Evolutionary conservation across 2,329 filamentous ascomycete species (phyloP), one percentile per base, ranked within the genome.

Genomic region (Dothidotthia symphoricarpi): DNA sequence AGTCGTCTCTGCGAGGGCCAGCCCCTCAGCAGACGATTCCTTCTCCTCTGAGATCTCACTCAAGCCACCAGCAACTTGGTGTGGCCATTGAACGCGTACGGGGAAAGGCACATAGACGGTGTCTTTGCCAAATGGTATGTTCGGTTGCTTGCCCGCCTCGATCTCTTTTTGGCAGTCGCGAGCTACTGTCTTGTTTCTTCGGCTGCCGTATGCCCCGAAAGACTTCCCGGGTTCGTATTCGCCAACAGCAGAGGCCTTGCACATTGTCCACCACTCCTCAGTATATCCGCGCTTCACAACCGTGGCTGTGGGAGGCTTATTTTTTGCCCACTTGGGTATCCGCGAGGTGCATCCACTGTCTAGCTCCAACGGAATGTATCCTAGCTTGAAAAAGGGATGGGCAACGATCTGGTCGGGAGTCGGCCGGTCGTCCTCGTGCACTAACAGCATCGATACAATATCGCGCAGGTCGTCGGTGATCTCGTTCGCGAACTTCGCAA

Each of bases 391-490:
- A 66, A 91, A 93, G 5, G 81, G 74, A 59, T 93, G 87, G 50
- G 86, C 80, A 27, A 91, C 83, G 55, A 93, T 90, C 31, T 75
- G 74, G 58, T 93, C 88, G 1, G 87, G 85, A 34, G 82, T 81
- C 2, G 86, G 87, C 45, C 87, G 78, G 54, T 79, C 73, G 55
- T 89, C 82, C 34, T 88, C 85, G 41, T 88, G 82, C 48, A 87
- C 79, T 16, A 93, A 75, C 69, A 93, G 80, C 16, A 77, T 80
- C 14, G 85, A 83, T 13, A 93, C 88, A 16, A 91, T 74, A 51
- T 89, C 83, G 65, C 88, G 86, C 36, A 87, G 80, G 59, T 88
- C 85, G 38, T 78, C 73, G 43, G 83, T 88, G 51, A 88, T 87
- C 51, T 81, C 81, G 61, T 82, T 86, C 35, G 78, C 77, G 10